Evolutionary conservation across 2,329 filamentous ascomycete genomes (phyloP).

Genomic region (Colletotrichum limetticola): DNA sequence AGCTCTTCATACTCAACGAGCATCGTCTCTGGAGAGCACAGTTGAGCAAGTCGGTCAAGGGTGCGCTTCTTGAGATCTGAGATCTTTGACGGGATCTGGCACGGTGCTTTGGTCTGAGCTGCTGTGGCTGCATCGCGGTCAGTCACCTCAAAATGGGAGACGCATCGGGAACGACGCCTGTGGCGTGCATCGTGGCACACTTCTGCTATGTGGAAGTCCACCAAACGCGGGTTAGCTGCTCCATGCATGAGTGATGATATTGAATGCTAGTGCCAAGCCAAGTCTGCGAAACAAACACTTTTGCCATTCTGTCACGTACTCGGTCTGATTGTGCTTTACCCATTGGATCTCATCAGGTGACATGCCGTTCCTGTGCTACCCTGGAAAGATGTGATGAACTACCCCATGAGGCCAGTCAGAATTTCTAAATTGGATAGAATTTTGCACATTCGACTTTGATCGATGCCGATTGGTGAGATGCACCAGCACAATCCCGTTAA

Average conservation of each 20-base stretch:
- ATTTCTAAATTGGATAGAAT: not conserved
- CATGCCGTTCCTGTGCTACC: not conserved
- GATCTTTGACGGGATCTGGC: not conserved
- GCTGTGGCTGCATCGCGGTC: not conserved
- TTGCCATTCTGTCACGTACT: not conserved
- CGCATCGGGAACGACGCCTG: not conserved
- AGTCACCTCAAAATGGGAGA: not conserved
- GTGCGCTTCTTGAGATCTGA: conserved; percentile 3
- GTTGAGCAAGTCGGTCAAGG: conserved; percentile 41
- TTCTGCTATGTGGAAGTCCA: not conserved
- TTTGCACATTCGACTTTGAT: not conserved
- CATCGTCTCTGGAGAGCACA: conserved; percentile 51
- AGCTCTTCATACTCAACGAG: conserved; percentile 60
- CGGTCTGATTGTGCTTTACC: not conserved
- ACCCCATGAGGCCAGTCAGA: not conserved
- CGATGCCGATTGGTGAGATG: not conserved
- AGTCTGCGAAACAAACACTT: not conserved
- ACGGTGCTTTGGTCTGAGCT: not conserved
- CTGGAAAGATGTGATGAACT: not conserved
- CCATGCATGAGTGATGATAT: not conserved
- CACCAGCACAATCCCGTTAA: not conserved
- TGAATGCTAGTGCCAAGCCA: not conserved
- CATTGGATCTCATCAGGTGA: not conserved
- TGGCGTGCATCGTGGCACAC: not conserved
- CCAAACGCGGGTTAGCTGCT: not conserved